These are phyloP conservation scores for Pseudovirgaria hyperparasitica DNA, from an alignment of 2,329 filamentous ascomycete species.

Conservation along the genomic window DNA sequence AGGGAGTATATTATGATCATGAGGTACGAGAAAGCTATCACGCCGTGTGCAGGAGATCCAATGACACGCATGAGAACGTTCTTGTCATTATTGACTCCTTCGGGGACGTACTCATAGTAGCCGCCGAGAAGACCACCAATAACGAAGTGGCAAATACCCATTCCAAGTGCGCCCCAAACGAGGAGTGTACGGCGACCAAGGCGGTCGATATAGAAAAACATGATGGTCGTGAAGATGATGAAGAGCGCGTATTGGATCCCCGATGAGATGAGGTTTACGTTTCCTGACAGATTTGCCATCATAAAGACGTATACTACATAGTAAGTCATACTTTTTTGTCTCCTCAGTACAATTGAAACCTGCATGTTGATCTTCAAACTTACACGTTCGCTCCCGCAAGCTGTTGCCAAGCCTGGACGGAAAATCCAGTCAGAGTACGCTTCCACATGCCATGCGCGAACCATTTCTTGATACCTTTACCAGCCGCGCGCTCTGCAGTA, in stretches of 20 bases:
- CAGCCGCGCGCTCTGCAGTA: slow-evolving; percentile 26
- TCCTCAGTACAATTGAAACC: slow-evolving; percentile 4
- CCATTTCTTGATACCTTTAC: slow-evolving; percentile 30
- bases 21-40: slow-evolving; percentile 54
- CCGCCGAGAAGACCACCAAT: slow-evolving; percentile 28
- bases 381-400: slow-evolving; percentile 29
- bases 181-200: slow-evolving; percentile 27
- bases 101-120: slow-evolving; percentile 29
- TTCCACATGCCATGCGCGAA: slow-evolving; percentile 46
- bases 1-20: slow-evolving; percentile 51
- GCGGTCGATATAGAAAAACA: slow-evolving; percentile 30
- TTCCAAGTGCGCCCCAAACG: slow-evolving; percentile 29
- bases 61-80: slow-evolving; percentile 42
- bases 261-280: slow-evolving; percentile 32
- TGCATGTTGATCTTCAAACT: too few species aligned
- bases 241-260: slow-evolving; percentile 30
- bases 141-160: slow-evolving; percentile 35
- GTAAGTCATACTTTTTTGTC: slow-evolving; percentile 24
- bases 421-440: slow-evolving; percentile 42
- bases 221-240: slow-evolving; percentile 27
- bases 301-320: slow-evolving; percentile 49
- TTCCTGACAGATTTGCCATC: slow-evolving; percentile 44
- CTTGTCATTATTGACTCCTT: slow-evolving; percentile 31
- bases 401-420: slow-evolving; percentile 45
- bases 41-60: slow-evolving; percentile 43